Evolutionary conservation across 331 rosid genomes (phyloP).

Genomic region (Rhamnella rubrinervis): DNA sequence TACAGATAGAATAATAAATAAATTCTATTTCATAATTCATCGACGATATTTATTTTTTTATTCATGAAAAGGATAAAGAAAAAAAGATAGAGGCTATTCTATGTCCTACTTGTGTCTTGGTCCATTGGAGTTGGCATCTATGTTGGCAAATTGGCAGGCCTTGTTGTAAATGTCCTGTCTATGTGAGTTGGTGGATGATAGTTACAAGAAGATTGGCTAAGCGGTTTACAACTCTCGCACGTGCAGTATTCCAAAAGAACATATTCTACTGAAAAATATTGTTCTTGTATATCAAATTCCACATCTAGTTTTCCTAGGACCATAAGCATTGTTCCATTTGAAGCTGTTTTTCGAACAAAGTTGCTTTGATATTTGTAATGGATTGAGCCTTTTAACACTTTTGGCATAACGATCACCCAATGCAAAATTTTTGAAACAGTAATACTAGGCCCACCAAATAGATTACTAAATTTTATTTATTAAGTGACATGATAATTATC

Average conservation of each 20-base stretch:
- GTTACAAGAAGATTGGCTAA: conserved; percentile 10
- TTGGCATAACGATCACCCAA: too few relatives aligned
- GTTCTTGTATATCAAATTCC: neutral
- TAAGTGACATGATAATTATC: too few relatives aligned
- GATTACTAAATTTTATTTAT: too few relatives aligned
- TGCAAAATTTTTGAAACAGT: too few relatives aligned
- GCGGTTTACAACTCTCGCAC: neutral
- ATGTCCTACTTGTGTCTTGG: conserved; percentile 13
- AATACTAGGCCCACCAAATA: too few relatives aligned
- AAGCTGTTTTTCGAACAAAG: neutral
- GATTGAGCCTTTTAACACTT: too few relatives aligned
- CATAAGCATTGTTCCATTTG: neutral
- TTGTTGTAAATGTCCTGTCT: neutral
- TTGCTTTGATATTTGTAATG: neutral
- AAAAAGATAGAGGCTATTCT: too few relatives aligned
- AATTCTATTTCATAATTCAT: too few relatives aligned
- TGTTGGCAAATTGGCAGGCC: conserved; percentile 8
- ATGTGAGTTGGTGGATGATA: conserved; percentile 1
- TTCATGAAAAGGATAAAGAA: too few relatives aligned
- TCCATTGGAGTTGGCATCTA: conserved; percentile 16
- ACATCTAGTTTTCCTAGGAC: neutral
- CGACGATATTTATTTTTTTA: too few relatives aligned
- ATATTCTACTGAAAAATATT: conserved; percentile 18
- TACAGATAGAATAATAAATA: too few relatives aligned
- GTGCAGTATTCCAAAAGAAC: conserved; percentile 16